Evolutionary conservation across 2,329 filamentous ascomycete species (phyloP), one percentile per base, ranked within the genome.

Genomic region (Penicillium hordei): DNA sequence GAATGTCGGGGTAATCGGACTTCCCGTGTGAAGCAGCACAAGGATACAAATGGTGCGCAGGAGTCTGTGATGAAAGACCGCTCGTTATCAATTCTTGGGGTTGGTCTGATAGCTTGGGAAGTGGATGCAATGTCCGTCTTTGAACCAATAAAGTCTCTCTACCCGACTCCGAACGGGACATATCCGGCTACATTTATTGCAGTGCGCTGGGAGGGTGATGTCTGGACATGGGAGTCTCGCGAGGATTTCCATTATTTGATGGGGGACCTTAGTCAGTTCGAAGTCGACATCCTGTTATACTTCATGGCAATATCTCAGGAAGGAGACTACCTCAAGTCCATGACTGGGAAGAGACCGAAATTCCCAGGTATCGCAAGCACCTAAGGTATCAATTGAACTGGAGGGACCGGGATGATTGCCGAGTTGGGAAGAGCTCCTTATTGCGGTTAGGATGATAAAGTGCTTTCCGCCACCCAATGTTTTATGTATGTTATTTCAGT

Each of bases 291-390:
- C 31, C 36, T 60, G 19, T 27, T 60, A 17, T 60, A 57, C 44
- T 48, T 45, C 10, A 46, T 57, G 29, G 58, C 54, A 38, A 57
- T 45, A n/a, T 44, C 40, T n/a, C 39, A 60, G 48, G 58, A 60
- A 45, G 49, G 38, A 15, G 36, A 51, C 21, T 60, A 60, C 33
- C 17, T 39, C 10, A 49, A 60, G 40, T 44, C 54, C 13, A 34
- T 60, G 36, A 54, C 49, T 8, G 54, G 57, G 36, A 61, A 64
- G 43, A 57, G 48, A 52, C 60, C 51, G 34, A 62, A 27, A 19
- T 57, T 38, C 42, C 50, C 31, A 45, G 43, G 8, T 45, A 45
- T 45, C 17, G 43, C 17, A 45, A 45, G 43, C n/a, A n/a, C n/a
- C n/a, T n/a, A n/a, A n/a, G n/a, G n/a, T n/a, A n/a, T n/a, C n/a